Evolutionary conservation across 257 asterid genomes (phyloP), one percentile per base, ranked within the genome.

Genomic region (Coffea canephora): DNA sequence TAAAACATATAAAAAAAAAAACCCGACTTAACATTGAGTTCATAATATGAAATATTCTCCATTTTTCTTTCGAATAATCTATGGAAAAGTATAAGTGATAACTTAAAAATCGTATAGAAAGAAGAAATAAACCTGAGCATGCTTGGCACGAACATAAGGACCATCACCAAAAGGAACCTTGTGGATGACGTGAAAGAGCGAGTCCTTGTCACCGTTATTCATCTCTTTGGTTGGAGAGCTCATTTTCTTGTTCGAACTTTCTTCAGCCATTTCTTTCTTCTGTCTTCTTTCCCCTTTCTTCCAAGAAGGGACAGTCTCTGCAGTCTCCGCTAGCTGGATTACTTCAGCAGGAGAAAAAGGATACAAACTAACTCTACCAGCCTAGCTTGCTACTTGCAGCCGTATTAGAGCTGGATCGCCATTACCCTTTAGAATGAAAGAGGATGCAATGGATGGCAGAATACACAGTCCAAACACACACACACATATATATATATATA

Each of bases 91-190:
- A 11, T 1, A 49, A 21, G 11, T 21, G 49, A 11, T 21, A 72
- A 16, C 61, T 45, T 39, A 39, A 39, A 39, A 2, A 39, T 39
- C 4, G 43, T 39, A 39, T 41, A 45, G 4, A 25, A 9, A 19
- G 14, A 41, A 12, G 10, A 15, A 49, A 0, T 46, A 10, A 55
- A 94, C 98, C 97, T 93, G 98, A 81, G 94, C 94, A 85, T 89
- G 88, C 78, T 94, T 94, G 57, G 97, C 98, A 57, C 93, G 88
- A 77, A 89, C 97, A 78, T 94, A 94, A 85, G 97, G 97, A 4
- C 98, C 97, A 83, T 94, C 96, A 10, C 97, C 98, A 9, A 90
- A 88, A 83, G 98, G 98, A 82, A 93, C 96, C 80, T 94, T 94
- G 84, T 89, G 89, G 65, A 88, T 84, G 3, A 89, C 93, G 77